Evolutionary conservation across 345 rosid species (phyloP).

Genomic region (Euclidium syriacum): DNA sequence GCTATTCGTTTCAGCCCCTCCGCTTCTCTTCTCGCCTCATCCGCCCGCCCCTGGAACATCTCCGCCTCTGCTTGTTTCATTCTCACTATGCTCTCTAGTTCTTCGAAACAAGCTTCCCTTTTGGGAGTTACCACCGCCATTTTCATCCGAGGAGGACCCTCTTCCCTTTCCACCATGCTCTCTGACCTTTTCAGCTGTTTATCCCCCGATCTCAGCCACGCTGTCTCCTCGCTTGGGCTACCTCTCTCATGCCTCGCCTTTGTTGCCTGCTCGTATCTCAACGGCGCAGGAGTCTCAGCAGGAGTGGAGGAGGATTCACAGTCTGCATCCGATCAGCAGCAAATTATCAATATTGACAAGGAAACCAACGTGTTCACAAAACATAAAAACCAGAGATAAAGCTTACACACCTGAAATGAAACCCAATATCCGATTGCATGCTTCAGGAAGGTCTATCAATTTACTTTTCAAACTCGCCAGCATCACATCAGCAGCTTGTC

Average conservation of each 20-base stretch:
- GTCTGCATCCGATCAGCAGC: slow-evolving; percentile 53
- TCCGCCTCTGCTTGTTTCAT: slow-evolving; percentile 85
- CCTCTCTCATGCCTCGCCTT: slow-evolving; percentile 43
- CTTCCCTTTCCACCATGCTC: no score
- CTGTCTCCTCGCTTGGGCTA: slow-evolving; percentile 50
- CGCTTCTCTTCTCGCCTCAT: slow-evolving; percentile 85
- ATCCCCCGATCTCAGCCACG: slow-evolving; percentile 61
- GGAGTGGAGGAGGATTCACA: slow-evolving; percentile 52
- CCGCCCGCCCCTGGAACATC: slow-evolving; percentile 87
- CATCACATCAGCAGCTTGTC: slow-evolving; percentile 67
- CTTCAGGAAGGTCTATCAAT: slow-evolving; percentile 52
- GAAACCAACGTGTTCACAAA: slow-evolving; percentile 7
- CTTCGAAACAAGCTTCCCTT: slow-evolving; percentile 70
- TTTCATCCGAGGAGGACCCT: no score
- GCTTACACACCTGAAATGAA: slow-evolving; percentile 63
- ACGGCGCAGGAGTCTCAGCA: slow-evolving; percentile 27
- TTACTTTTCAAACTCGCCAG: slow-evolving; percentile 57
- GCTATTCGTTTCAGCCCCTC: slow-evolving; percentile 85
- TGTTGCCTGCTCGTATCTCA: slow-evolving; percentile 52
- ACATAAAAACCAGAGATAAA: neutral
- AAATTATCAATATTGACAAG: neutral
- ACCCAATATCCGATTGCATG: slow-evolving; percentile 44
- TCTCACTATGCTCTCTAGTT: slow-evolving; percentile 78
- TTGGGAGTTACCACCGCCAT: no score
- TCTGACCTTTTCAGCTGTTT: slow-evolving; percentile 52